Base-by-base conservation (phyloP, 768 basidiomycete genomes). In the Dentipellis fragilis region DNA sequence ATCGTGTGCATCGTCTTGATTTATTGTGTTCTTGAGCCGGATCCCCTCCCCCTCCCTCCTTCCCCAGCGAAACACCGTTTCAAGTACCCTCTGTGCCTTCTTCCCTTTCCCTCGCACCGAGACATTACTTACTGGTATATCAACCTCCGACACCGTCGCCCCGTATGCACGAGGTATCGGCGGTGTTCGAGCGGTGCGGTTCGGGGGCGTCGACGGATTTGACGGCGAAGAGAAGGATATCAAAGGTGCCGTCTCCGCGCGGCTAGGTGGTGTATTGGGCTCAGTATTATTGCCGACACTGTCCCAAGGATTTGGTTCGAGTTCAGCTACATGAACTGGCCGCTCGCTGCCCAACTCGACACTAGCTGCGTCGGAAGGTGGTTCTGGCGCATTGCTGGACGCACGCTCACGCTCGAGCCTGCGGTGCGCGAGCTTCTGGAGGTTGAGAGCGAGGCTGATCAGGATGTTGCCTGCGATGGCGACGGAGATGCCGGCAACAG, bases 361-460 rank as follows among this genome's bases (percentile, higher is more conserved):
- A 14, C 52, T 37, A 39, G 50, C 51, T 47, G 40, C 57, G 54
- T 62, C 68, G 66, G 58, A 29, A 3, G 29, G 29, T 6, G 6
- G 29, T 29, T 29, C 29, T 3, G 29, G 3, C 29, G 29, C 61
- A 35, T 4, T 21, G 29, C 17, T 17, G 46, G 49, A 47, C 5
- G 46, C 34, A 35, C 58, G 58, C 55, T 65, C 67, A 29, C 65
- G 71, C 61, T 82, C 81, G 35, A 88, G 73, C 29, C 85, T 78
- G 61, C 79, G 77, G 72, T 95, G 93, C 1, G 92, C 92, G 16
- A 95, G 79, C 67, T 96, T 97, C 70, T 98, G 94, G 36, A 89
- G 73, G 70, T 96, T 96, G 59, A 98, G 77, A 14, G 92, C 94
- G 21, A 94, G 77, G 10, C 88, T 89, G 59, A 97, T 93, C 58